phyloP scores from a whole-genome alignment of 2,329 filamentous ascomycete genomes.

The Cryphonectria carpinicola region DNA sequence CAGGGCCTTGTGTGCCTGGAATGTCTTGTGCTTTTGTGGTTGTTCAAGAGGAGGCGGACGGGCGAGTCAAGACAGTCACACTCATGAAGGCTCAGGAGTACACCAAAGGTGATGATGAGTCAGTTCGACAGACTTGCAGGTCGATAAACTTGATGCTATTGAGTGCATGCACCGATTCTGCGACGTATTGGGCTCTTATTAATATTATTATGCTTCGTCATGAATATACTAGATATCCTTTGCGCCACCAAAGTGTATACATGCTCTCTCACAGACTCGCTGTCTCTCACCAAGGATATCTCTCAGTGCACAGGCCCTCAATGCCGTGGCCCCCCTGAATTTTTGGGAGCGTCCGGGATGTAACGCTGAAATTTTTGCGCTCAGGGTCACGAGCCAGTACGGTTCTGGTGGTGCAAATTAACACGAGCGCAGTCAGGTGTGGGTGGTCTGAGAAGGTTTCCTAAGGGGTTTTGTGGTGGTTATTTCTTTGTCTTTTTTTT shows the following conservation, averaged over 20 bases:
- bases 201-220: not conserved
- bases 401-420: not conserved
- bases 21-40: not conserved
- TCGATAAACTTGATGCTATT: not conserved
- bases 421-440: not conserved
- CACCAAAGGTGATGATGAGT: not conserved
- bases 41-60: not conserved
- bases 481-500: not conserved
- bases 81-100: no score
- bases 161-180: not conserved
- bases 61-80: no score
- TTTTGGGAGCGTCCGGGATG: not conserved
- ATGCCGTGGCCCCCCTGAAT: conserved; percentile 6
- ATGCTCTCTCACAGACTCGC: not conserved
- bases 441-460: not conserved
- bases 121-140: not conserved
- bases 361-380: not conserved
- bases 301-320: conserved; percentile 6
- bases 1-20: no score
- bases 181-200: not conserved
- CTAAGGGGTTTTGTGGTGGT: not conserved
- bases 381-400: not conserved
- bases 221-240: not conserved
- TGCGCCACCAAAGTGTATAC: not conserved
- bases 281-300: not conserved